These are phyloP conservation scores for Sonneratia caseolaris DNA, from an alignment of 345 rosid genomes.

Conservation along the genomic window DNA sequence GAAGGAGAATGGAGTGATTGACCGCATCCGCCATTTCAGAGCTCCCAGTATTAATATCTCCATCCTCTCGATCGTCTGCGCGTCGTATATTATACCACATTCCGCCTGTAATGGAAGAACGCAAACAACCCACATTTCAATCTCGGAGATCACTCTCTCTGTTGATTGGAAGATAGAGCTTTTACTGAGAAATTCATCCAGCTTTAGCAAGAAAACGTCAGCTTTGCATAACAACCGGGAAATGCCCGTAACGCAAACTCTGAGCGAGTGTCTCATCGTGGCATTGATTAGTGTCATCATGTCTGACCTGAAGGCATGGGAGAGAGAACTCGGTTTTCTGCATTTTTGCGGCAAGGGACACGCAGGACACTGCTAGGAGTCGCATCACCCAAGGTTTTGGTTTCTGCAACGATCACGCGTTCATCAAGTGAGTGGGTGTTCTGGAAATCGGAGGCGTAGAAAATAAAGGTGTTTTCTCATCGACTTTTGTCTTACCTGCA, in stretches of 20 bases:
- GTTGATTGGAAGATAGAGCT: neutral
- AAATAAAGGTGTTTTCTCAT: neutral
- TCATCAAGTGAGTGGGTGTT: neutral
- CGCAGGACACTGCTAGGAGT: slow-evolving; percentile 62
- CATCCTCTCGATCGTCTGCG: slow-evolving; percentile 54
- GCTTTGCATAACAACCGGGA: neutral
- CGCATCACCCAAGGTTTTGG: slow-evolving; percentile 47
- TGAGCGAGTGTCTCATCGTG: neutral
- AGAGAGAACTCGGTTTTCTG: slow-evolving; percentile 36
- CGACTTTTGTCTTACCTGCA: slow-evolving; percentile 30
- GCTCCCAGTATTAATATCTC: slow-evolving; percentile 64
- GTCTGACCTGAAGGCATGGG: slow-evolving; percentile 37
- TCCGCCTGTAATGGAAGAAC: slow-evolving; percentile 20
- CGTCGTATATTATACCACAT: slow-evolving; percentile 34
- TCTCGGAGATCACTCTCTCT: neutral
- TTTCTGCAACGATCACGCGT: slow-evolving; percentile 6
- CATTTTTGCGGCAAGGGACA: slow-evolving; percentile 72
- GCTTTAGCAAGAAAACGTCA: neutral
- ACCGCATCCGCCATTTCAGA: slow-evolving; percentile 86
- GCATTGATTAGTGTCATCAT: neutral
- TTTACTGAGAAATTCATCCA: neutral
- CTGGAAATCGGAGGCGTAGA: neutral
- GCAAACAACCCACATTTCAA: neutral
- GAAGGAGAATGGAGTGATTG: slow-evolving; percentile 80
- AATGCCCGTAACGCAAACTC: neutral